Evolutionary conservation across 768 basidiomycete genomes (phyloP).

Genomic region (Mycena chlorophos): DNA sequence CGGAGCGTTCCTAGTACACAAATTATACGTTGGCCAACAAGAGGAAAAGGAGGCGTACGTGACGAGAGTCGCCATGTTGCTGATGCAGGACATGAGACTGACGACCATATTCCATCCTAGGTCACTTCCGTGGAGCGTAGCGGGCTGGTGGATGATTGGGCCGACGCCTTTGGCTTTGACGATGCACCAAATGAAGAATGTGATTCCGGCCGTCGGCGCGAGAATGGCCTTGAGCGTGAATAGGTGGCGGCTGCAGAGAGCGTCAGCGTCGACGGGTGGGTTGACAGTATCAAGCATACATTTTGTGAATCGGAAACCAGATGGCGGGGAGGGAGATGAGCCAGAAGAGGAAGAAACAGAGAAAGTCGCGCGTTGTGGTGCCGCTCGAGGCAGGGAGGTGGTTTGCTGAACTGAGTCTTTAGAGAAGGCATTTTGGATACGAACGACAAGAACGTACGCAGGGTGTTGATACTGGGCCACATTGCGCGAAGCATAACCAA

Average conservation of each 20-base stretch:
- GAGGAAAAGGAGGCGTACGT: conserved; percentile 43
- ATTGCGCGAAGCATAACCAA: conserved; percentile 73
- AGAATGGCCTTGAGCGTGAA: conserved; percentile 79
- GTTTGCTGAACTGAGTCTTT: conserved; percentile 51
- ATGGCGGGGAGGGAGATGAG: conserved; percentile 75
- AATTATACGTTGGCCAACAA: conserved; percentile 23
- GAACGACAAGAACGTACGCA: conserved; percentile 47
- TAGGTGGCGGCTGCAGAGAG: conserved; percentile 57
- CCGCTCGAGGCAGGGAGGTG: conserved; percentile 71
- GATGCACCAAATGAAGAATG: conserved; percentile 79
- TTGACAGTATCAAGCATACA: conserved; percentile 44
- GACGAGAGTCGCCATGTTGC: conserved; percentile 75
- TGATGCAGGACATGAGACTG: conserved; percentile 75
- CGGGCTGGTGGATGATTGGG: conserved; percentile 67
- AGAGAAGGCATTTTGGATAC: neutral
- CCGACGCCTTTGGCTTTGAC: conserved; percentile 77
- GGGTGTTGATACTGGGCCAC: conserved; percentile 70
- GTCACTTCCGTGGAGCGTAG: conserved; percentile 61
- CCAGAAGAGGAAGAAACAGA: conserved; percentile 89
- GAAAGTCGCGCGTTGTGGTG: conserved; percentile 70
- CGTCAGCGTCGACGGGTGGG: neutral
- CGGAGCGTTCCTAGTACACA: conserved; percentile 59
- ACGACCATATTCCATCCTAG: conserved; percentile 77
- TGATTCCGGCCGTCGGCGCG: conserved; percentile 66
- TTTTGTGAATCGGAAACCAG: conserved; percentile 82